phyloP scores from a whole-genome alignment of 805 yeast genomes.

The Kazachstania psychrophila region DNA sequence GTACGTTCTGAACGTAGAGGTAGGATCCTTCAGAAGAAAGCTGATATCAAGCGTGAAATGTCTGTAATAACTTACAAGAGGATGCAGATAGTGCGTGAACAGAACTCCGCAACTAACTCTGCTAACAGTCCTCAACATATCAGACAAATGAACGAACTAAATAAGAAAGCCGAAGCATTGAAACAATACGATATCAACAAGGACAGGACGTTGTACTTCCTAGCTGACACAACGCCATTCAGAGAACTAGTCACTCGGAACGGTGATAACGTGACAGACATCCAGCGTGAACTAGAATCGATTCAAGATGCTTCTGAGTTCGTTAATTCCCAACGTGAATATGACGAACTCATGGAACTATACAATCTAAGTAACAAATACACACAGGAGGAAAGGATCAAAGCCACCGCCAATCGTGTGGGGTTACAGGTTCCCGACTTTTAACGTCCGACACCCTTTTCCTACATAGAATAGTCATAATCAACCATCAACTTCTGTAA shows the following conservation, averaged over 20 bases:
- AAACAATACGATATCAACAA: conserved; percentile 8
- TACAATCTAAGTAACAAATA: conserved; percentile 73
- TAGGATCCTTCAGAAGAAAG: conserved; percentile 13
- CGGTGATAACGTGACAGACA: neutral
- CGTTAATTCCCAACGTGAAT: conserved; percentile 63
- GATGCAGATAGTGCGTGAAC: conserved; percentile 15
- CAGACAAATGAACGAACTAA: conserved; percentile 7
- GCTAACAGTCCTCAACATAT: conserved; percentile 3
- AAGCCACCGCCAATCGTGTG: conserved; percentile 77
- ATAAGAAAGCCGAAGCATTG: conserved; percentile 11
- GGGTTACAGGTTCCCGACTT: conserved; percentile 77
- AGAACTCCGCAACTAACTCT: neutral
- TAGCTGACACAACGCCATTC: conserved; percentile 11
- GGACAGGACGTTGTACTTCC: conserved; percentile 12
- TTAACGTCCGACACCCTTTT: no score
- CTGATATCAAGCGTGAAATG: conserved; percentile 16
- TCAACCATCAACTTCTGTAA: no score
- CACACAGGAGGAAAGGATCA: conserved; percentile 69
- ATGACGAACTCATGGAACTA: conserved; percentile 69
- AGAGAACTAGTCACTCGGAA: conserved; percentile 2
- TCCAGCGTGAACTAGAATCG: conserved; percentile 24
- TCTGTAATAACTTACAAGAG: conserved; percentile 19
- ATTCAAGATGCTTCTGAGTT: conserved; percentile 53
- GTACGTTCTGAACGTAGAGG: conserved; percentile 17
- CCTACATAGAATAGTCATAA: no score